phyloP scores from a whole-genome alignment of 1,284 basidiomycete species.

The Pisolithus thermaeus region DNA sequence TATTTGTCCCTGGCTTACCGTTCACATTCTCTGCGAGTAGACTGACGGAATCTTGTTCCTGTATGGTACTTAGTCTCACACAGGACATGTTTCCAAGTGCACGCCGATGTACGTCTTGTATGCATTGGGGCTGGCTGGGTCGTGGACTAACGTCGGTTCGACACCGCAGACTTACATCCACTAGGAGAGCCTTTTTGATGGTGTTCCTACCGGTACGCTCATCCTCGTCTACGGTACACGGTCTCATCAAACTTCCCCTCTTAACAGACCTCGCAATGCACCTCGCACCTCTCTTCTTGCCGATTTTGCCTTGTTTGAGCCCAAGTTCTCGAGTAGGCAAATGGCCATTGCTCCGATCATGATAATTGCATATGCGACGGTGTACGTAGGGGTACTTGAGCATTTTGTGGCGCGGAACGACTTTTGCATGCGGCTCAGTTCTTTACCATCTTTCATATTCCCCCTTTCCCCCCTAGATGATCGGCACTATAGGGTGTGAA shows the following conservation, averaged over 20 bases:
- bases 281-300: slow-evolving; percentile 49
- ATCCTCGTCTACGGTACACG: slow-evolving; percentile 21
- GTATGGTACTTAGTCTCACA: background rate
- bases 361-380: background rate
- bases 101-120: background rate
- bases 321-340: too few relatives aligned
- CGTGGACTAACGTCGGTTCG: background rate
- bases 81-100: background rate
- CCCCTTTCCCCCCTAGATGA: too few relatives aligned
- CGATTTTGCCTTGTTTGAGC: slow-evolving; percentile 64
- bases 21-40: background rate
- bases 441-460: background rate
- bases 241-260: slow-evolving; percentile 48
- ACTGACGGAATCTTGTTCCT: background rate
- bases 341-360: background rate
- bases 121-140: background rate
- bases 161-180: background rate
- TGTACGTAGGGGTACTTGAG: background rate
- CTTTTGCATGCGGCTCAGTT: background rate
- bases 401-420: background rate
- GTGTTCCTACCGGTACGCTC: slow-evolving; percentile 10
- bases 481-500: too few relatives aligned
- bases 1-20: background rate
- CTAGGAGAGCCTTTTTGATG: background rate
- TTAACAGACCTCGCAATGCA: slow-evolving; percentile 61